phyloP scores from a whole-genome alignment of 805 yeast genomes.

The Saccharomycopsis sp. region DNA sequence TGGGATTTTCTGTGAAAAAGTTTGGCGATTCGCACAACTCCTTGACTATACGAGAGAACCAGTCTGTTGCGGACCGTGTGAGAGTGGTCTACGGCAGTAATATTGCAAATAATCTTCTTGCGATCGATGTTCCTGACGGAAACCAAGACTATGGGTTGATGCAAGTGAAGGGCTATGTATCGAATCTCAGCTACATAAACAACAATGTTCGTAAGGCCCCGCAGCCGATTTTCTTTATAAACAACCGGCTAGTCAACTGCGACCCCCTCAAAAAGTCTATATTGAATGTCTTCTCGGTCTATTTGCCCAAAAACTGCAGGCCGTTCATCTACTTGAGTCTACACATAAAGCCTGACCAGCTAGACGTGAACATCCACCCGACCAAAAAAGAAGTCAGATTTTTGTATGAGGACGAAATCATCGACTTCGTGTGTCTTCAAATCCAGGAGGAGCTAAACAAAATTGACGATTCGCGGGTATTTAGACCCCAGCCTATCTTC shows the following conservation, averaged over 20 bases:
- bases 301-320: conserved; percentile 69
- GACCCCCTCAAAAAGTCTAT: conserved; percentile 74
- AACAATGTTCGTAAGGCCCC: conserved; percentile 47
- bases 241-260: conserved; percentile 73
- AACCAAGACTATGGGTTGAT: conserved; percentile 42
- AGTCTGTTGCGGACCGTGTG: conserved; percentile 58
- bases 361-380: conserved; percentile 95
- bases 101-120: conserved; percentile 59
- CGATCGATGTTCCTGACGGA: conserved; percentile 34
- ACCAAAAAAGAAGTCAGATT: conserved; percentile 90
- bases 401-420: conserved; percentile 78
- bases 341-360: conserved; percentile 55
- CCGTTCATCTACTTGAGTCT: conserved; percentile 75
- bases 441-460: conserved; percentile 46
- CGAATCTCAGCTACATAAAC: conserved; percentile 57
- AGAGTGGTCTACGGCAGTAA: conserved; percentile 63
- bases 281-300: conserved; percentile 50
- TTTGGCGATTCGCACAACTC: conserved; percentile 68
- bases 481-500: conserved; percentile 54
- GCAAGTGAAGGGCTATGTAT: conserved; percentile 50
- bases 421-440: conserved; percentile 46
- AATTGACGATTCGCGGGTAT: conserved; percentile 63
- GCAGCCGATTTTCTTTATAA: conserved; percentile 73
- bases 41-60: conserved; percentile 48
- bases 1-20: conserved; percentile 76